These are phyloP conservation scores for Paramecium tetraurelia DNA, from an alignment of 73 alveolate genomes.

Conservation along the genomic window DNA sequence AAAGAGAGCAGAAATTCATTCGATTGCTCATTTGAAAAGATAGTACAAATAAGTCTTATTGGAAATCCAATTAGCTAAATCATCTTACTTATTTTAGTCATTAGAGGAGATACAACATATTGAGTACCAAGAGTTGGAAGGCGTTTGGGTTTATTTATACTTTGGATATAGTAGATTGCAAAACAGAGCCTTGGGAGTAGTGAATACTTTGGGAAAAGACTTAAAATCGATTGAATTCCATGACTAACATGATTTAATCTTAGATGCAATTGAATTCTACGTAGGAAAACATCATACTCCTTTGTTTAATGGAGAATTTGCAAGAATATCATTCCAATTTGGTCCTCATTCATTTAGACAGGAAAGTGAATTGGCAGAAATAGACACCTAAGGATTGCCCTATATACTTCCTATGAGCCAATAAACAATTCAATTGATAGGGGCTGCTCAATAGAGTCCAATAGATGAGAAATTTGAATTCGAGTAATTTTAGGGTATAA, in stretches of 20 bases:
- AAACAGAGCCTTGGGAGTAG: background rate
- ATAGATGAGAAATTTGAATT: background rate
- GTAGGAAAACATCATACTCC: background rate
- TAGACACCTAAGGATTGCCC: background rate
- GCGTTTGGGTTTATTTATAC: background rate
- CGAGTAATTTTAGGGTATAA: background rate
- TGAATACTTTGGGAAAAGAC: background rate
- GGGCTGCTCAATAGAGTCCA: background rate
- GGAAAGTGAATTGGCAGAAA: background rate
- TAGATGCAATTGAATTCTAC: background rate
- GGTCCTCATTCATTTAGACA: conserved; percentile 6
- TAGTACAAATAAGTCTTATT: background rate
- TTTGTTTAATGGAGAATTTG: background rate
- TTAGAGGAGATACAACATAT: background rate
- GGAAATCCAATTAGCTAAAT: background rate
- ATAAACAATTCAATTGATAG: background rate
- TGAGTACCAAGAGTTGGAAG: background rate
- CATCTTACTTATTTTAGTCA: background rate
- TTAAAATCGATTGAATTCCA: background rate
- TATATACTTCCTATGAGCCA: background rate
- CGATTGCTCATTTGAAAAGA: background rate
- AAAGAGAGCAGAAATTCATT: background rate
- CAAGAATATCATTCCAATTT: background rate
- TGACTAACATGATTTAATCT: background rate
- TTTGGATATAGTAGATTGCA: conserved; percentile 2